Evolutionary conservation across 495 filamentous ascomycete genomes (phyloP), one percentile per base, ranked within the genome.

Genomic region (Tuber calosporum): DNA sequence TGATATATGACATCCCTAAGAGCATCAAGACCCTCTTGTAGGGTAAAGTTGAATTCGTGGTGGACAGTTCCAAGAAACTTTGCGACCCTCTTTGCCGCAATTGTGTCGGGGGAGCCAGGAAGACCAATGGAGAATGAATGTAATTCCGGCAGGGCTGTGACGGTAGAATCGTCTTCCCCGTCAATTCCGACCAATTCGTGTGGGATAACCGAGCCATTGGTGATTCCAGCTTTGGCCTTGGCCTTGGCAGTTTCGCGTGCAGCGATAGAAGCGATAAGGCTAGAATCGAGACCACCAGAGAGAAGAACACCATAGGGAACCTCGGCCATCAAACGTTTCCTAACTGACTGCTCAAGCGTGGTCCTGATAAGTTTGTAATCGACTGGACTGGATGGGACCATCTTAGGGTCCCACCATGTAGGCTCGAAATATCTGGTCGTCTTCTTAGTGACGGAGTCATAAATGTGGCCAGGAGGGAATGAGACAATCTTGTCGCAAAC

Each of bases 61-160:
- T 99, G 95, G 85, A 93, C 95, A 66, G 95, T 99, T 77, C 95
- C 95, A 20, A 99, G 89, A 86, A 95, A 99, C 79, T 91, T 90
- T 77, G 95, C 95, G 9, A 97, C 96, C 82, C 96, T 90, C 45
- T 90, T 82, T 42, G 95, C 95, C 66, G 95, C 95, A 81, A 89
- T 87, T 69, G 92, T 94, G 81, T 99, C 95, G 38, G 95, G 95
- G 30, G 95, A 90, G 76, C 89, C 90, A 6, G 93, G 92, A 26
- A 99, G 88, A 79, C 95, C 95, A 76, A 99, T 98, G 41, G 95
- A 98, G 87, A 99, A 99, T 13, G 93, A 97, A 87, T 98, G 93
- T 81, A 99, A 87, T 84, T 98, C 91, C 58, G 94, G 93, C 70
- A 97, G 90, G 79, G 91, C 90, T 72, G 93, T 96, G 74, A 96